Percentiles rank a stretch among this genome's conserved stretches.
Conservation (phyloP, 2,329 filamentous ascomycete species). For the Helotiales sp. region DNA sequence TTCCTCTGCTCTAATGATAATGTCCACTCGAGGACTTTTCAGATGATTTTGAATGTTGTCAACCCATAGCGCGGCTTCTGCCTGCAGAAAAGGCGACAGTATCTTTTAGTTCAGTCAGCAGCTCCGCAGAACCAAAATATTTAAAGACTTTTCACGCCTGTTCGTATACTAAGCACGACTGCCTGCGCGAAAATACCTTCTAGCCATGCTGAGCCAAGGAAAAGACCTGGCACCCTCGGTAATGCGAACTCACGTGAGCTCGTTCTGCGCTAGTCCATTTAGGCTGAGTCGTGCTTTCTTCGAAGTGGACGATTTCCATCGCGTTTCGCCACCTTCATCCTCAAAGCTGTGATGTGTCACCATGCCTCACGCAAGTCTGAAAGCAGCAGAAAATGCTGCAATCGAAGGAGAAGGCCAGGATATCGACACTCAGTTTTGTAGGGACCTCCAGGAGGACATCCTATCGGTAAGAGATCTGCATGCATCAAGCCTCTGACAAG, state of each 20-base stretch:
- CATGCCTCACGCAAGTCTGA: constrained; percentile 2
- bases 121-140: too few relatives aligned
- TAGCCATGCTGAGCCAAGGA: too few relatives aligned
- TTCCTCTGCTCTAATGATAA: too few relatives aligned
- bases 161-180: too few relatives aligned
- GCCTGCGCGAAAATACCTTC: too few relatives aligned
- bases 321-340: constrained; percentile 9
- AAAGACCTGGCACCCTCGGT: too few relatives aligned
- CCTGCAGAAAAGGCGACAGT: too few relatives aligned
- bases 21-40: too few relatives aligned
- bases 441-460: constrained; percentile 9
- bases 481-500: not conserved
- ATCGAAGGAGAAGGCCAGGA: constrained; percentile 12
- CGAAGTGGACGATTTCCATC: not conserved
- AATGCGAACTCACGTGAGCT: not conserved
- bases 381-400: constrained; percentile 16
- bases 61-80: too few relatives aligned
- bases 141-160: too few relatives aligned
- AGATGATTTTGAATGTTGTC: too few relatives aligned
- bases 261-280: not conserved
- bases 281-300: not conserved
- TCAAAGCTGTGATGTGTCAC: not conserved
- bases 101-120: too few relatives aligned
- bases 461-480: constrained; percentile 18
- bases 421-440: constrained; percentile 18